Base-by-base conservation (phyloP, 176 grass and related monocot species). In the Raddia distichophylla region DNA sequence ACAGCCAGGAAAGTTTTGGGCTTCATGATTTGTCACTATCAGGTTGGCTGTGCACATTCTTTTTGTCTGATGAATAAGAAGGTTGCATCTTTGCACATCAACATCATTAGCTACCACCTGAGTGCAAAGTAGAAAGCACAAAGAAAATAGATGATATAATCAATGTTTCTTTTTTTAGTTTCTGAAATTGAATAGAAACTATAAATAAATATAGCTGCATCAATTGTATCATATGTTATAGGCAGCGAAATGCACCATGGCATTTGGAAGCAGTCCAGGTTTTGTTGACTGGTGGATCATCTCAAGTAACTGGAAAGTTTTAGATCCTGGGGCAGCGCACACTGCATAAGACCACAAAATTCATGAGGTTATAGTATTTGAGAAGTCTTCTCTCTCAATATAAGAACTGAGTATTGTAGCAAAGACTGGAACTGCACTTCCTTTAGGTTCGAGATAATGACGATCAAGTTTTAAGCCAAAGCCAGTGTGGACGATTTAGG, bases 291-390 rank as follows among this genome's bases (percentile, higher is more conserved):
- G 89, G 73, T 95, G 96, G 74, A 98, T 95, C 83, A 95, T 98
- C 87, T 98, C 95, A 86, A 98, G 95, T 79, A 98, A 89, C 84
- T 98, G 95, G 67, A 98, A 98, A 79, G 95, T 98, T 86, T 98
- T 98, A 60, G 95, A 98, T 82, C 95, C 95, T 77, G 95, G 95
- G 70, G 95, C 95, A 15, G 95, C 95, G 85, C 95, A 98, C 95
- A 98, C 95, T 98, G 84, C 86, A 93, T 27, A 87, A 67, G 66
- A 76, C 84, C 62, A 78, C 5, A 81, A 91, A 70, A 87, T 47
- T 10, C 10, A 84, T 32, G 46, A 91, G 78, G 65, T 11, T 52
- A 73, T 3, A 6, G 15, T 72, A 27, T 61, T 75, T 62, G 35
- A 73, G 1, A 81, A 77, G 15, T n/a, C 15, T 16, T 44, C 18